phyloP scores from a whole-genome alignment of 192 early-diverging fungal genomes.

The Coemansia sp. region DNA sequence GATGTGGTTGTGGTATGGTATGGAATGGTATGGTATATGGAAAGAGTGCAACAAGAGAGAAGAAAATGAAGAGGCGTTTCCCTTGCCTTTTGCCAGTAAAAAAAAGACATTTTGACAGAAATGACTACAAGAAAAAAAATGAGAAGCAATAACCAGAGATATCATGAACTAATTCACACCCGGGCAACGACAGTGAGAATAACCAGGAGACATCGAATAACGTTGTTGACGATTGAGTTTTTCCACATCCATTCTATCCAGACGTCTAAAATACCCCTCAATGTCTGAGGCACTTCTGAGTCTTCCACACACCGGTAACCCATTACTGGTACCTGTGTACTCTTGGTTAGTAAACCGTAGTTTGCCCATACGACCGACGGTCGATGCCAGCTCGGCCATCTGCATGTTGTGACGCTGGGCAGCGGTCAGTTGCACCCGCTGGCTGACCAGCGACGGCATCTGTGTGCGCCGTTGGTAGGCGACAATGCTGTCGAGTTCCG shows the following conservation, averaged over 20 bases:
- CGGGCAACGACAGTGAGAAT: not conserved
- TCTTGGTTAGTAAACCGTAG: conserved; percentile 49
- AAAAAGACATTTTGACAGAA: not conserved
- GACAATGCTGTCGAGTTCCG: conserved; percentile 1
- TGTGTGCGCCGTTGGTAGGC: conserved; percentile 5
- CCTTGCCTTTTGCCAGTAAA: not conserved
- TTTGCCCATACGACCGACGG: conserved; percentile 38
- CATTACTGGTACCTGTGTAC: too few species aligned
- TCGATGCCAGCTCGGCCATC: conserved; percentile 33
- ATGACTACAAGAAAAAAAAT: conserved; percentile 1
- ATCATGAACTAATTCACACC: too few species aligned
- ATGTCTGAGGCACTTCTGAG: conserved; percentile 37
- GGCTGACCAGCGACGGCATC: conserved; percentile 17
- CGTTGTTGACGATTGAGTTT: conserved; percentile 28
- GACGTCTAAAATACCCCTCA: conserved; percentile 30
- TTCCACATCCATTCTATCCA: conserved; percentile 33
- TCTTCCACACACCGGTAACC: not conserved
- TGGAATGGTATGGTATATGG: not conserved
- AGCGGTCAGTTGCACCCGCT: conserved; percentile 37
- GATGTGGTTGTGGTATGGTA: not conserved
- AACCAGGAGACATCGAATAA: conserved; percentile 13
- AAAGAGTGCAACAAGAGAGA: not conserved
- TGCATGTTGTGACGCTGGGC: conserved; percentile 40
- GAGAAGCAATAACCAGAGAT: too few species aligned
- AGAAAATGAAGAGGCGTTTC: too few species aligned